Evolutionary conservation across 305 asterid species (phyloP), one percentile per base, ranked within the genome.

Genomic region (Stenogyne calaminthoides): DNA sequence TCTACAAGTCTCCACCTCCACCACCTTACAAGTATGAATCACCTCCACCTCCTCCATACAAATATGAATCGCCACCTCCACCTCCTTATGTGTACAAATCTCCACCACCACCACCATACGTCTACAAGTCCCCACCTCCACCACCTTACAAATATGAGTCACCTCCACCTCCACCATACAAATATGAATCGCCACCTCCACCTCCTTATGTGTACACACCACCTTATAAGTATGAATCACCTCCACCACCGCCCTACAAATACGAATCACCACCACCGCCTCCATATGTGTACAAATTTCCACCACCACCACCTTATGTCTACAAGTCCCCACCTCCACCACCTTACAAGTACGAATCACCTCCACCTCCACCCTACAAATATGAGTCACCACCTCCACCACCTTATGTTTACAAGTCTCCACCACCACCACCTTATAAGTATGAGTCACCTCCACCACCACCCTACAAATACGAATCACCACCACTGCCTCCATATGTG

Each of bases 101-200:
- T 1, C 62, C 62, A 1, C 62, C 56, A 49, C 56, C 22, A 49
- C 37, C 63, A 2, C 39, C 42, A 2, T 58, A 58, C 0, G 64
- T 58, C 7, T 58, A 58, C 10, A 27, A 40, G 12, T 58, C 64
- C 0, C 64, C 64, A 0, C 64, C 64, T 0, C 64, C 64, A 0
- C 62, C 56, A n/a, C 56, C 76, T 0, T 71, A 60, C 34, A 60
- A 46, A 3, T 63, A 73, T 10, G 47, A 73, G 3, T 73, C 70
- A 2, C 77, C 77, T 0, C 66, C 59, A 18, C 59, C 29, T 0
- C 32, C 62, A 19, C 77, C 77, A 0, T 49, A 49, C 20, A 65
- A 42, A 6, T 70, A 70, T 3, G 8, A 42, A 1, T 59, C 75
- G 0, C 76, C 75, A 1, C 74, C 74, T 2, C 76, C 69, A 2